These are phyloP conservation scores for Dothideomycetes sp. DNA, from an alignment of 2,329 filamentous ascomycete species.

Conservation along the genomic window DNA sequence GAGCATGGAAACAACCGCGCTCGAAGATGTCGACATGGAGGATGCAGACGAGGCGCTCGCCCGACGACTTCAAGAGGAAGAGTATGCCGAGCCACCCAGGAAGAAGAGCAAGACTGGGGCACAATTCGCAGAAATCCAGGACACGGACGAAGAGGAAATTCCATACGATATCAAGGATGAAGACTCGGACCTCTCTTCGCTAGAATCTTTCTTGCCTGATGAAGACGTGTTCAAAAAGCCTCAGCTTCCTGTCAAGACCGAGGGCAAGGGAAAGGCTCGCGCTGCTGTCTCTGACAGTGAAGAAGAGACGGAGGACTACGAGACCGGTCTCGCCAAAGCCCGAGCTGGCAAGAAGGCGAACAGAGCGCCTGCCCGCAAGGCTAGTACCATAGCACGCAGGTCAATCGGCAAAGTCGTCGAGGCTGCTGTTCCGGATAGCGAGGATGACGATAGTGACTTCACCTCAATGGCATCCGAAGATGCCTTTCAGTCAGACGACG, in stretches of 20 bases:
- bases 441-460: constrained; percentile 27
- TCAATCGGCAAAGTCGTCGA: constrained; percentile 17
- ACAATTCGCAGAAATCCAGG: constrained; percentile 11
- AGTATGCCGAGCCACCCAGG: constrained; percentile 16
- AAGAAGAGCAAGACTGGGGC: background rate
- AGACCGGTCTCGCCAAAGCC: constrained; percentile 5
- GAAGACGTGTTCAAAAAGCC: constrained; percentile 10
- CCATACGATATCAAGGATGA: constrained; percentile 6
- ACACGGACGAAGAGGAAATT: constrained; percentile 16
- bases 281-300: constrained; percentile 15
- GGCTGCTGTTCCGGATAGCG: constrained; percentile 24
- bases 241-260: background rate
- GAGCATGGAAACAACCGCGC: constrained; percentile 14
- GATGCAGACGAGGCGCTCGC: constrained; percentile 20
- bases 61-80: constrained; percentile 22
- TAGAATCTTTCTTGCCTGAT: constrained; percentile 11
- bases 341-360: constrained; percentile 11
- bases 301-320: constrained; percentile 5
- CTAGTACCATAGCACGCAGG: background rate
- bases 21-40: constrained; percentile 13
- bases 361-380: background rate
- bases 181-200: constrained; percentile 16
- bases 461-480: constrained; percentile 22
- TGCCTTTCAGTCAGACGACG: constrained; percentile 13
- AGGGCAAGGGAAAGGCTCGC: constrained; percentile 7